Conservation (phyloP, 2,329 filamentous ascomycete species). For the Epichloe elymi region DNA sequence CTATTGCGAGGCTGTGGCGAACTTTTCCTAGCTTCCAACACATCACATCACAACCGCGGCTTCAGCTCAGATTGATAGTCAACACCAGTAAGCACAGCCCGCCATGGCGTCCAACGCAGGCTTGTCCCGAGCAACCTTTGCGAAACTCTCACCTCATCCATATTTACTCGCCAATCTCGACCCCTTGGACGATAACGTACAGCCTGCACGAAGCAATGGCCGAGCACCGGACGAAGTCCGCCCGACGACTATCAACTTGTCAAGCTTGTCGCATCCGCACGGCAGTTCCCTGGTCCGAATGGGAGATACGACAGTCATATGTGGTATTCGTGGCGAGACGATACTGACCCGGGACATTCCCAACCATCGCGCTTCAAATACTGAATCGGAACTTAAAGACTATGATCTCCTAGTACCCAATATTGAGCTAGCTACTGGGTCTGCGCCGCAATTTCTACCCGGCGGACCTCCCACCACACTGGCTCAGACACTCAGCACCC, state of each 20-base stretch:
- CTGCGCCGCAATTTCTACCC: constrained; percentile 72
- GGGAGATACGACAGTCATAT: constrained; percentile 90
- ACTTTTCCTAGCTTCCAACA: constrained; percentile 2
- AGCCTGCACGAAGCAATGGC: constrained; percentile 65
- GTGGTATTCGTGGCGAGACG: constrained; percentile 79
- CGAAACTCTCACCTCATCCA: constrained; percentile 76
- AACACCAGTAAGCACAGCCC: not conserved
- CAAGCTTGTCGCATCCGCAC: constrained; percentile 76
- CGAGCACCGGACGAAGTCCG: constrained; percentile 59
- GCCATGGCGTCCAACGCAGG: constrained; percentile 23
- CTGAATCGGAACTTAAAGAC: constrained; percentile 37
- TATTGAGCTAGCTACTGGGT: constrained; percentile 82
- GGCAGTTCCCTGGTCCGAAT: constrained; percentile 79
- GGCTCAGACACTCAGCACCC: constrained; percentile 74
- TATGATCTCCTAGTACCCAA: constrained; percentile 81
- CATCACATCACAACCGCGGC: not conserved
- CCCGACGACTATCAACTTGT: constrained; percentile 61
- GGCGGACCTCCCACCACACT: constrained; percentile 67
- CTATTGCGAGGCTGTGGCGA: constrained; percentile 1
- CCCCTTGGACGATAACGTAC: constrained; percentile 32
- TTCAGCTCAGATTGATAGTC: not conserved
- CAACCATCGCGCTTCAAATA: constrained; percentile 39
- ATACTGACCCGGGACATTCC: constrained; percentile 63
- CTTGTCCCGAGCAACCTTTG: constrained; percentile 58
- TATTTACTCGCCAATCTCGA: constrained; percentile 84